These are phyloP conservation scores for Zygotorulaspora chibaensis DNA, from an alignment of 805 yeast genomes.

Conservation along the genomic window DNA sequence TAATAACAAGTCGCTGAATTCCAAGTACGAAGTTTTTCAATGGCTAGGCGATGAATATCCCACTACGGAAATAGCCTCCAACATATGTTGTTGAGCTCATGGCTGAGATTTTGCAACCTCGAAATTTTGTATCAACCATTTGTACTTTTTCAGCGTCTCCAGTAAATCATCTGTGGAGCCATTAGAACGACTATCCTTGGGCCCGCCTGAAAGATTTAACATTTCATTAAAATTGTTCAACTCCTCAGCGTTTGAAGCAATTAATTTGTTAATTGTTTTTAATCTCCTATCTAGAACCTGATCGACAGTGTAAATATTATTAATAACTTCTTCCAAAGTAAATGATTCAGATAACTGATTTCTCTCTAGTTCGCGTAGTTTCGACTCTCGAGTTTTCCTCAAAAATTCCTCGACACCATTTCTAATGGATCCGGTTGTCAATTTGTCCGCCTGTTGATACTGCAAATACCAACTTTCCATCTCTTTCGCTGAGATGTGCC, in stretches of 20 bases:
- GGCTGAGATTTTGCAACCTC: background rate
- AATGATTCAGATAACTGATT: conserved; percentile 15
- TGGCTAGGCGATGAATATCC: conserved; percentile 48
- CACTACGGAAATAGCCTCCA: conserved; percentile 22
- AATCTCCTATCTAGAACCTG: conserved; percentile 13
- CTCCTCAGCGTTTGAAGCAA: conserved; percentile 5
- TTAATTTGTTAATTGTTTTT: conserved; percentile 7
- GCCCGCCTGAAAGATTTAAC: conserved; percentile 1
- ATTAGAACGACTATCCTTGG: conserved; percentile 1
- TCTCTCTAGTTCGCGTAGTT: conserved; percentile 12
- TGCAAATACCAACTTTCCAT: conserved; percentile 9
- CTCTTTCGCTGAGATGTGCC: conserved; percentile 1
- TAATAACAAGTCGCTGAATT: conserved; percentile 68
- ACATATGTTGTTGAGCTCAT: conserved; percentile 24
- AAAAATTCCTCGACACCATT: conserved; percentile 7
- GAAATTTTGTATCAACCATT: background rate
- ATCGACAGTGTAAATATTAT: conserved; percentile 18
- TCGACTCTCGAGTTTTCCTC: conserved; percentile 7
- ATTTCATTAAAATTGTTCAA: conserved; percentile 9
- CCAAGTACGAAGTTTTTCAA: conserved; percentile 80
- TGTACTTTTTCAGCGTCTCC: conserved; percentile 3
- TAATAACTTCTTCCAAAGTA: conserved; percentile 20
- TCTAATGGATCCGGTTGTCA: background rate
- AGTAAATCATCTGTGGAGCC: background rate
- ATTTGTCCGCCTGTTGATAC: conserved; percentile 5